These are phyloP conservation scores for Phytophthora pini DNA, from an alignment of 352 stramenopile genomes.

Conservation along the genomic window DNA sequence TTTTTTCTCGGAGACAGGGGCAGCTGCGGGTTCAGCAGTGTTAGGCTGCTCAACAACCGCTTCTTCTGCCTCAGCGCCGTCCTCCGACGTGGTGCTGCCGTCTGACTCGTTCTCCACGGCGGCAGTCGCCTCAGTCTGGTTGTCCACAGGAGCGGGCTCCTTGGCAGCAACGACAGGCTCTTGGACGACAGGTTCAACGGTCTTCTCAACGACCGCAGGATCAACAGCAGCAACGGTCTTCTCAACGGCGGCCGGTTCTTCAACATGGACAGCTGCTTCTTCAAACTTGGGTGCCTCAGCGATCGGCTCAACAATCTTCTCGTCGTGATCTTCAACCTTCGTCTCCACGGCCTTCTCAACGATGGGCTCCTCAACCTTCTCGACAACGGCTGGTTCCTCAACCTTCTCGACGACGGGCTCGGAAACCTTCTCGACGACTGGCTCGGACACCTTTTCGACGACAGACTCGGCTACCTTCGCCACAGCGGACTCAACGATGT, in stretches of 20 bases:
- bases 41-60: constrained; percentile 21
- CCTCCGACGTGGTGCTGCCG: constrained; percentile 39
- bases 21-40: constrained; percentile 17
- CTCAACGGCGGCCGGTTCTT: constrained; percentile 6
- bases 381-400: not conserved
- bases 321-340: not conserved
- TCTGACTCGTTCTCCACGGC: constrained; percentile 28
- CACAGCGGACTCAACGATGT: not conserved
- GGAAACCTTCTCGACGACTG: not conserved
- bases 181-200: constrained; percentile 5
- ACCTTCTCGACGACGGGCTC: constrained; percentile 1
- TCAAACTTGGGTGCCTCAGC: constrained; percentile 9
- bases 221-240: constrained; percentile 17
- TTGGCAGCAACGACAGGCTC: constrained; percentile 4
- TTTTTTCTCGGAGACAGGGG: constrained; percentile 30
- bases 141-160: constrained; percentile 7
- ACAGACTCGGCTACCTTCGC: constrained; percentile 3
- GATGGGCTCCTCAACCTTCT: not conserved
- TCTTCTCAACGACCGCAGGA: constrained; percentile 9
- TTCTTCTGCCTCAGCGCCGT: constrained; percentile 33
- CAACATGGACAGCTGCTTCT: constrained; percentile 7
- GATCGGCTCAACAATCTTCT: constrained; percentile 8
- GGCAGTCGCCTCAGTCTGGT: constrained; percentile 12
- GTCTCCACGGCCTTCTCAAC: not conserved
- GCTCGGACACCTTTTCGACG: not conserved